Evolutionary conservation across 2,329 filamentous ascomycete species (phyloP).

Genomic region (Hypoxylon rubiginosum): DNA sequence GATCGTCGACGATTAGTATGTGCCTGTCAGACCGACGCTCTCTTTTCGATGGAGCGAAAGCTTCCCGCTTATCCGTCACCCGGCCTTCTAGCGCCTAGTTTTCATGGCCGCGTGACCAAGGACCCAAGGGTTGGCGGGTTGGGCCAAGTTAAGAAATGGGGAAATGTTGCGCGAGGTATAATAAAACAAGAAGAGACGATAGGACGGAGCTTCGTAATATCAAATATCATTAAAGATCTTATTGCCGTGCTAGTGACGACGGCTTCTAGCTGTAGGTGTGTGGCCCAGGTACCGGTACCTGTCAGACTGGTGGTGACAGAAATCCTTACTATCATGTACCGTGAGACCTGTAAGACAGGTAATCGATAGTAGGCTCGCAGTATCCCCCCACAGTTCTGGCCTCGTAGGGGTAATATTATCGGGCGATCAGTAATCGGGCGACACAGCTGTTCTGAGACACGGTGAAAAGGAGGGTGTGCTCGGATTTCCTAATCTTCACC

Average conservation of each 20-base stretch:
- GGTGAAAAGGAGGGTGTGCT: slow-evolving; percentile 29
- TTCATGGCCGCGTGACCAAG: slow-evolving; percentile 42
- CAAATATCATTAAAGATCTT: slow-evolving; percentile 32
- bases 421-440: slow-evolving; percentile 28
- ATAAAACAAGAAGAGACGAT: slow-evolving; percentile 6
- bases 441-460: slow-evolving; percentile 29
- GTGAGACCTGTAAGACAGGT: slow-evolving; percentile 13
- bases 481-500: slow-evolving; percentile 39
- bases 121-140: slow-evolving; percentile 36
- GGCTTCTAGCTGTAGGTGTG: slow-evolving; percentile 12
- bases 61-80: slow-evolving; percentile 36
- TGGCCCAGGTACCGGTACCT: slow-evolving; percentile 37
- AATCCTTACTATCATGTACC: background rate
- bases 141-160: slow-evolving; percentile 25
- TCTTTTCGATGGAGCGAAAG: slow-evolving; percentile 28
- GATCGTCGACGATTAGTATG: slow-evolving; percentile 32
- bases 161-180: slow-evolving; percentile 27
- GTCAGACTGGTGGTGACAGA: slow-evolving; percentile 26
- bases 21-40: slow-evolving; percentile 39
- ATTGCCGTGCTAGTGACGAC: slow-evolving; percentile 13
- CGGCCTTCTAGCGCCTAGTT: slow-evolving; percentile 29
- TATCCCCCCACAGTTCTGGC: slow-evolving; percentile 37
- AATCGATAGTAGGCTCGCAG: slow-evolving; percentile 35
- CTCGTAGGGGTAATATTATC: slow-evolving; percentile 22
- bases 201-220: slow-evolving; percentile 18